Evolutionary conservation across 306 rosid species (phyloP).

Genomic region (Quercus parvula): DNA sequence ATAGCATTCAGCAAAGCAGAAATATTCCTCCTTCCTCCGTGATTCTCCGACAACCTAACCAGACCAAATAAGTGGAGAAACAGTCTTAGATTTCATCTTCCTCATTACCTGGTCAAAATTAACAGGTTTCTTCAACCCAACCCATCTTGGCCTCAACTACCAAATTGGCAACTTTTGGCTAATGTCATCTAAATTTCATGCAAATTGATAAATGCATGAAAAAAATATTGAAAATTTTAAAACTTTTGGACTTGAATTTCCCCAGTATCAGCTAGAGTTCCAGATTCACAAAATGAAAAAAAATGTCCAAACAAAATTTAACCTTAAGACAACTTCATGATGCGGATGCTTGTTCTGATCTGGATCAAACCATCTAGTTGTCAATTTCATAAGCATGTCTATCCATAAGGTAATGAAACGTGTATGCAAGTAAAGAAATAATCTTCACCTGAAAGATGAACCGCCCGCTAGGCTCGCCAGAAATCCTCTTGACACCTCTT

Average conservation of each 20-base stretch:
- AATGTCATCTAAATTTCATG: neutral
- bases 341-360: too few species aligned
- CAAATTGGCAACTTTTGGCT: neutral
- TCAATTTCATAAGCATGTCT: neutral
- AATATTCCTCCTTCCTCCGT: conserved; percentile 70
- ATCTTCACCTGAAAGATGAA: conserved; percentile 71
- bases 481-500: conserved; percentile 71
- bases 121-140: neutral
- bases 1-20: conserved; percentile 70
- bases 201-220: neutral
- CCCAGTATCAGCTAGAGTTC: neutral
- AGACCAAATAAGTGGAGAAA: neutral
- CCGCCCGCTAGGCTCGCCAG: conserved; percentile 67
- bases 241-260: neutral
- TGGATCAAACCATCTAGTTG: neutral
- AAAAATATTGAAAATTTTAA: neutral
- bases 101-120: neutral
- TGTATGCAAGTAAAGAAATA: neutral
- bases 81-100: neutral
- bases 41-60: conserved; percentile 83
- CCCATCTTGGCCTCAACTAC: neutral
- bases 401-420: neutral
- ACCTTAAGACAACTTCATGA: neutral
- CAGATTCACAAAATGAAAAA: neutral
- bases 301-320: neutral